Evolutionary conservation across 169 alveolate species (phyloP).

Genomic region (Plasmodium gonderi): DNA sequence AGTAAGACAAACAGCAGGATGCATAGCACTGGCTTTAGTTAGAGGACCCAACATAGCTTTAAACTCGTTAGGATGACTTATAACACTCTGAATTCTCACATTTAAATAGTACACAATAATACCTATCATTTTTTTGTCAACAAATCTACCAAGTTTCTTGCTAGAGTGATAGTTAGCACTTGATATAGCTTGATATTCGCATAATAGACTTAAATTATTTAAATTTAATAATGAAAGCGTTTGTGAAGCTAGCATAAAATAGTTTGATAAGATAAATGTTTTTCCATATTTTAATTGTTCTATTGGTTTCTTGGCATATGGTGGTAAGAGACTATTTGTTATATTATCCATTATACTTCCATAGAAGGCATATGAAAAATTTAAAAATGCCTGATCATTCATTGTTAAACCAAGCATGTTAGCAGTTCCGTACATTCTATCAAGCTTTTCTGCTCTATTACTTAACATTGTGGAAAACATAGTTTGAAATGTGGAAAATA

Average conservation of each 20-base stretch:
- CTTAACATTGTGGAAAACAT: slow-evolving; percentile 5
- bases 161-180: not conserved
- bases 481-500: slow-evolving; percentile 22
- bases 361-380: not conserved
- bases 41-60: not conserved
- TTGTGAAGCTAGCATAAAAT: not conserved
- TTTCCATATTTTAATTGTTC: slow-evolving; percentile 52
- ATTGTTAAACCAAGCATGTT: not conserved
- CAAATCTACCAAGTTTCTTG: slow-evolving; percentile 3
- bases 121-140: not conserved
- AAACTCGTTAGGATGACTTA: not conserved
- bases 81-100: not conserved
- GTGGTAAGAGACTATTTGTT: slow-evolving; percentile 44
- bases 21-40: not conserved
- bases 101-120: not conserved
- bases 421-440: not conserved
- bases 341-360: slow-evolving; percentile 40
- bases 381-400: not conserved
- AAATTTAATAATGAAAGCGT: slow-evolving; percentile 5
- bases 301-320: slow-evolving; percentile 32
- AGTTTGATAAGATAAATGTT: slow-evolving; percentile 23
- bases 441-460: slow-evolving; percentile 8
- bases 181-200: slow-evolving; percentile 39
- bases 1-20: not conserved
- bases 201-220: slow-evolving; percentile 27